These are phyloP conservation scores for Chaetomiaceae sp. DNA, from an alignment of 2,329 filamentous ascomycete genomes.

Conservation along the genomic window DNA sequence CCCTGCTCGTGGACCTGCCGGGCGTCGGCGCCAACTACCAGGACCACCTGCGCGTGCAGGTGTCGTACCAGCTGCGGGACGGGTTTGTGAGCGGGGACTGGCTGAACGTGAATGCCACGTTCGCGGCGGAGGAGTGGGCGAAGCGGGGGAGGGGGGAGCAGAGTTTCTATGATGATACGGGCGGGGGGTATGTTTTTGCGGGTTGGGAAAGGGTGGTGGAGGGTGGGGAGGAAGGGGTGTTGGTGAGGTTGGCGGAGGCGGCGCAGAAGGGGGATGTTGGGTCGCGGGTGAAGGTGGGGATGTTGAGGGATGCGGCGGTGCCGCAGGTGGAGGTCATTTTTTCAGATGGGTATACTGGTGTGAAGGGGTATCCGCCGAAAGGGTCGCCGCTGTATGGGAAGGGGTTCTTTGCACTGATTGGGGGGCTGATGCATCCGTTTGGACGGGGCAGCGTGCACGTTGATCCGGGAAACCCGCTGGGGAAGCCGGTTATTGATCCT, in stretches of 20 bases:
- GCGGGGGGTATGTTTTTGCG: conserved; percentile 35
- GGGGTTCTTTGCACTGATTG: conserved; percentile 27
- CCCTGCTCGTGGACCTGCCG: conserved; percentile 45
- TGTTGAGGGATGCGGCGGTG: conserved; percentile 32
- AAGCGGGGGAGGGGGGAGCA: conserved; percentile 29
- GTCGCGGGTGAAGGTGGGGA: conserved; percentile 35
- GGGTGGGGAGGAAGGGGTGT: conserved; percentile 1
- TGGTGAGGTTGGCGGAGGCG: conserved; percentile 30
- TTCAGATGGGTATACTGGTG: conserved; percentile 39
- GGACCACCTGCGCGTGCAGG: conserved; percentile 19
- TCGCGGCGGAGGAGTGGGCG: conserved; percentile 34
- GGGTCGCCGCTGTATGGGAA: conserved; percentile 29
- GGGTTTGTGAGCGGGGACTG: conserved; percentile 30
- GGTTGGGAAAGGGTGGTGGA: conserved; percentile 35
- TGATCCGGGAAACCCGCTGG: conserved; percentile 28
- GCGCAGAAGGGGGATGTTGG: conserved; percentile 24
- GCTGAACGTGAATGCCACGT: conserved; percentile 28
- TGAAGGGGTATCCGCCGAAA: conserved; percentile 30
- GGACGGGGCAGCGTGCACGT: conserved; percentile 31
- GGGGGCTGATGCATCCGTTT: conserved; percentile 28
- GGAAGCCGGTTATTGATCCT: conserved; percentile 31
- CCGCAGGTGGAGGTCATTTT: conserved; percentile 40
- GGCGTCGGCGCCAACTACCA: conserved; percentile 43
- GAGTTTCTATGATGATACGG: conserved; percentile 36
- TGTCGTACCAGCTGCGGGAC: conserved; percentile 25